phyloP scores from a whole-genome alignment of 345 rosid species.

The Eucalyptus melliodora region DNA sequence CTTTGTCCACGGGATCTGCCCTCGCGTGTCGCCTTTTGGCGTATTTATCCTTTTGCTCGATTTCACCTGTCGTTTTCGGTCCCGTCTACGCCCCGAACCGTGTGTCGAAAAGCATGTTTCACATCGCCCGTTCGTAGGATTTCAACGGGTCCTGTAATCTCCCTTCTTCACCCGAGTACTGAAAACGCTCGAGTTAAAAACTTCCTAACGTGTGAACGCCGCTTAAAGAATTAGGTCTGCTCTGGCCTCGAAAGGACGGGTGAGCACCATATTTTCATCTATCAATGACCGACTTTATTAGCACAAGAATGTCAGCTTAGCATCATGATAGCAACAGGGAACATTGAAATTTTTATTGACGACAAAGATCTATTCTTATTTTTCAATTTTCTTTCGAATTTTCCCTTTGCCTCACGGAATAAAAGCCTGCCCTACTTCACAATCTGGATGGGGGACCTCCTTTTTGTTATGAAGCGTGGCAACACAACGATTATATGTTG shows the following conservation, averaged over 20 bases:
- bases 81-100: not conserved
- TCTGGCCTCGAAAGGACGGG: not conserved
- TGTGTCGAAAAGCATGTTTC: not conserved
- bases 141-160: not conserved
- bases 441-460: not conserved
- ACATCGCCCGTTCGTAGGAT: not conserved
- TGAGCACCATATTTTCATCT: not conserved
- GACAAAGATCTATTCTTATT: not conserved
- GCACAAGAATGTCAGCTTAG: not conserved
- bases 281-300: not conserved
- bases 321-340: not conserved
- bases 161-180: not conserved
- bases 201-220: not conserved
- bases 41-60: not conserved
- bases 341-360: not conserved
- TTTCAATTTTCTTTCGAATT: not conserved
- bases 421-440: not conserved
- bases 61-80: not conserved
- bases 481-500: not conserved
- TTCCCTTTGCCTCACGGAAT: not conserved
- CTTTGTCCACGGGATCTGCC: not conserved
- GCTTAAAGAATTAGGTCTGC: not conserved
- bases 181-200: not conserved
- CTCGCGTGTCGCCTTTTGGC: not conserved
- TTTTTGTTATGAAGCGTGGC: not conserved